Evolutionary conservation across 148 eudicot genomes (phyloP).

Genomic region (Rhododendron kiyosumense): DNA sequence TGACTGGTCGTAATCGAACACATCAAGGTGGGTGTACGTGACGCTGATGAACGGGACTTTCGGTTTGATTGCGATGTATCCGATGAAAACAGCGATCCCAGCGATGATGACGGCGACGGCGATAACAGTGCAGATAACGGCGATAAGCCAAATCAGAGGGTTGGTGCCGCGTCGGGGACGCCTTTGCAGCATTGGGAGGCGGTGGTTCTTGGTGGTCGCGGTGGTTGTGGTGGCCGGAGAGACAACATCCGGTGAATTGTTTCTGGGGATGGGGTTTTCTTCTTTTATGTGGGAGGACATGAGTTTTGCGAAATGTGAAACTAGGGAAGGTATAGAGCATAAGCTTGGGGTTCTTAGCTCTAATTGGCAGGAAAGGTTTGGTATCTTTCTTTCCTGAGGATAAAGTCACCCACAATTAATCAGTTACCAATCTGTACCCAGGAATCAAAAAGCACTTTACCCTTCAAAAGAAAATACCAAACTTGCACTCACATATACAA

Average conservation of each 20-base stretch:
- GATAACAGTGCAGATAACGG: conserved; percentile 55
- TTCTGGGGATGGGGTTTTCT: background rate
- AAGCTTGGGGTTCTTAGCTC: conserved; percentile 33
- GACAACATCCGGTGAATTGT: conserved; percentile 3
- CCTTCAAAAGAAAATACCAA: conserved; percentile 18
- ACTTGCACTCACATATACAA: background rate
- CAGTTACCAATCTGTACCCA: background rate
- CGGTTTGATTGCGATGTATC: conserved; percentile 48
- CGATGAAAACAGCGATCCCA: conserved; percentile 54
- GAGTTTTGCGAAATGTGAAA: background rate
- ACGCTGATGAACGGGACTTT: conserved; percentile 53
- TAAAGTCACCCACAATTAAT: conserved; percentile 33
- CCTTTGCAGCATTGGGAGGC: conserved; percentile 23
- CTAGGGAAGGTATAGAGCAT: background rate
- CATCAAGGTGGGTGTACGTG: conserved; percentile 44
- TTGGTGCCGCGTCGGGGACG: conserved; percentile 30
- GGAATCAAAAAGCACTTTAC: conserved; percentile 9
- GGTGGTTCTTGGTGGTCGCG: background rate
- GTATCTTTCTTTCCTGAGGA: conserved; percentile 68
- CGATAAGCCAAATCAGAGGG: conserved; percentile 53
- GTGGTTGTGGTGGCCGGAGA: background rate
- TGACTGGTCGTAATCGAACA: conserved; percentile 31
- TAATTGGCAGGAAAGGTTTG: conserved; percentile 60
- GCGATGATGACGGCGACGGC: conserved; percentile 43
- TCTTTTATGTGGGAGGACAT: background rate